Percentiles rank a stretch among this genome's conserved stretches.
These are phyloP conservation scores for Xylaria sp. DNA, from an alignment of 2,329 filamentous ascomycete genomes.

Conservation along the genomic window DNA sequence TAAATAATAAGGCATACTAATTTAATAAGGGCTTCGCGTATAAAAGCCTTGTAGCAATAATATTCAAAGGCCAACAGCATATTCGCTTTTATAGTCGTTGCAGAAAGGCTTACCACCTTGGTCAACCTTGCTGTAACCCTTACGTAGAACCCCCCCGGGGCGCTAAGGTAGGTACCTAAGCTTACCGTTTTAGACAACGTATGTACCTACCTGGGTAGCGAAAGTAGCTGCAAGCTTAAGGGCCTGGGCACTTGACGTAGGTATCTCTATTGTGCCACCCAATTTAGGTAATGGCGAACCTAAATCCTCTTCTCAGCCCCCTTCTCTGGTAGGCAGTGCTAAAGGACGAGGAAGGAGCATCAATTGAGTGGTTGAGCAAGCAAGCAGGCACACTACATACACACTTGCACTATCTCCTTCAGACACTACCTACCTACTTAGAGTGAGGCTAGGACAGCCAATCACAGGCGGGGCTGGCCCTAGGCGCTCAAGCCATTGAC, in stretches of 20 bases:
- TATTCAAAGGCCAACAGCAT: no score
- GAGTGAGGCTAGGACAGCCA: conserved; percentile 13
- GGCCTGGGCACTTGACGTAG: neutral
- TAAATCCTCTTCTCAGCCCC: neutral
- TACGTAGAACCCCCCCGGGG: no score
- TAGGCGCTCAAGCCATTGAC: neutral
- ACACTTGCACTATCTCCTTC: neutral
- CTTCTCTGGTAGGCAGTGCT: neutral
- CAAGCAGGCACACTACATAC: neutral
- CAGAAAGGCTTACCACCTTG: no score
- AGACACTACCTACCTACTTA: no score
- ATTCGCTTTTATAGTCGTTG: no score
- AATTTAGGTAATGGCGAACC: neutral
- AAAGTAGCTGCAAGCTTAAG: neutral
- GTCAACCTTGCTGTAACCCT: no score
- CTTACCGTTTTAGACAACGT: neutral
- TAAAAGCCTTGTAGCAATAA: no score
- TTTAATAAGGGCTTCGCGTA: no score
- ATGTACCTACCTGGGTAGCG: neutral
- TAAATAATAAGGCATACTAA: no score
- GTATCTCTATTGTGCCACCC: neutral
- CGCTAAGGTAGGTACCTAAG: neutral
- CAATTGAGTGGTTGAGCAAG: neutral
- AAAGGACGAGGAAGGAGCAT: neutral
- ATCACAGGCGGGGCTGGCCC: conserved; percentile 8